phyloP scores from a whole-genome alignment of 2,329 filamentous ascomycete genomes.

The Talaromyces sp. region DNA sequence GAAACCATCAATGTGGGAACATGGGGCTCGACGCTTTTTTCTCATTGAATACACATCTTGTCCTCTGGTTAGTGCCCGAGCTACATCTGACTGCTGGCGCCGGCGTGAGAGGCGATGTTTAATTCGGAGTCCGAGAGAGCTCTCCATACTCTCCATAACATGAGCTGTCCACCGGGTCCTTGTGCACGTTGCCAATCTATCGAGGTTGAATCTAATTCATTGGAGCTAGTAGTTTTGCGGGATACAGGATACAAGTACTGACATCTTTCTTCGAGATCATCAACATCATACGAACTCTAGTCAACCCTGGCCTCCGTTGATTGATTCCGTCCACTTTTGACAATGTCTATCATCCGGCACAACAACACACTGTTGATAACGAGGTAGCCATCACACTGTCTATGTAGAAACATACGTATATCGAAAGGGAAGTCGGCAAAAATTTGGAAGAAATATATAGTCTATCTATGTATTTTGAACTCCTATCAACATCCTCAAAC shows the following conservation, averaged over 20 bases:
- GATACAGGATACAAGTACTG: not conserved
- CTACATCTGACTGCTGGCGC: conserved; percentile 9
- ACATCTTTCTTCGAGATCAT: not conserved
- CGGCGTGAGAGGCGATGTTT: conserved; percentile 5
- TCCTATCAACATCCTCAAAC: not conserved
- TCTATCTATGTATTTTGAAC: not conserved
- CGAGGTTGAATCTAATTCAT: not conserved
- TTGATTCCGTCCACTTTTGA: not conserved
- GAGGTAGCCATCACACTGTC: not conserved
- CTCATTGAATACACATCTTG: not conserved
- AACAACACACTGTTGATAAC: not conserved
- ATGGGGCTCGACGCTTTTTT: not conserved
- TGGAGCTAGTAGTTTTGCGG: not conserved
- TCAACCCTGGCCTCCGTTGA: not conserved
- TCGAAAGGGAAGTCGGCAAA: not conserved
- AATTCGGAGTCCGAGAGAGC: conserved; percentile 18
- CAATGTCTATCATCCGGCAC: not conserved
- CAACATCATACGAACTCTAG: not conserved
- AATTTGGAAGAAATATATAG: not conserved
- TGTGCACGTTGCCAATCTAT: not conserved
- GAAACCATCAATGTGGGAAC: not conserved
- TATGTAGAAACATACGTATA: not conserved
- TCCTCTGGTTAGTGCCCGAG: conserved; percentile 13
- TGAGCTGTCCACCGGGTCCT: conserved; percentile 12
- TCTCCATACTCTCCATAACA: not conserved